These are phyloP conservation scores for Aspergillus viridinutans DNA, from an alignment of 2,329 filamentous ascomycete genomes.

Conservation along the genomic window DNA sequence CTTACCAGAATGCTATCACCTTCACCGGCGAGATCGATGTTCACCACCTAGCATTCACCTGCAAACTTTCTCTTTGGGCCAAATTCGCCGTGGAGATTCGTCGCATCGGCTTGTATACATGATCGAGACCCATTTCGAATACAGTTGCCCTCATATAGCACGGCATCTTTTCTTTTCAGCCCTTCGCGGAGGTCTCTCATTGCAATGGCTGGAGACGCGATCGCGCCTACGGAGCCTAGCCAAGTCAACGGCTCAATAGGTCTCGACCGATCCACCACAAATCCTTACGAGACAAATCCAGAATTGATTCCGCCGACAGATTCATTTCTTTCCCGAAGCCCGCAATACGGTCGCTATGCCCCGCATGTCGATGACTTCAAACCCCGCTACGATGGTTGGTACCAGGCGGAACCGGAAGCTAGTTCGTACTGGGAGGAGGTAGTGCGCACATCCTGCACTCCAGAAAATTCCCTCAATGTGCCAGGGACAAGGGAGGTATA, in stretches of 20 bases:
- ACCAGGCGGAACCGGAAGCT: constrained; percentile 25
- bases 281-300: constrained; percentile 35
- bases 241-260: constrained; percentile 19
- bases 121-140: background rate
- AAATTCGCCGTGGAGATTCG: background rate
- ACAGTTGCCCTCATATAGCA: background rate
- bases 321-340: constrained; percentile 29
- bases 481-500: constrained; percentile 31
- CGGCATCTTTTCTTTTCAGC: background rate
- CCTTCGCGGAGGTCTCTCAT: background rate
- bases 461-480: constrained; percentile 29
- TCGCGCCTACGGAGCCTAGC: constrained; percentile 13
- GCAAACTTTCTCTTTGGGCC: background rate
- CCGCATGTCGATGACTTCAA: constrained; percentile 33
- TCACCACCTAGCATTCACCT: constrained; percentile 4
- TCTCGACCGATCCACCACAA: constrained; percentile 12
- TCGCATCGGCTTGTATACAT: background rate
- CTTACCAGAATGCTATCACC: constrained; percentile 10
- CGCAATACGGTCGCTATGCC: constrained; percentile 33
- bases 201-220: constrained; percentile 21
- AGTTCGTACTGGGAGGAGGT: constrained; percentile 34
- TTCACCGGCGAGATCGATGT: constrained; percentile 5
- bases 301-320: constrained; percentile 30
- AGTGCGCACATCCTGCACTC: constrained; percentile 27
- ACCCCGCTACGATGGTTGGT: constrained; percentile 31